These are phyloP conservation scores for Puccinia novopanici DNA, from an alignment of 1,284 basidiomycete species.

Conservation along the genomic window DNA sequence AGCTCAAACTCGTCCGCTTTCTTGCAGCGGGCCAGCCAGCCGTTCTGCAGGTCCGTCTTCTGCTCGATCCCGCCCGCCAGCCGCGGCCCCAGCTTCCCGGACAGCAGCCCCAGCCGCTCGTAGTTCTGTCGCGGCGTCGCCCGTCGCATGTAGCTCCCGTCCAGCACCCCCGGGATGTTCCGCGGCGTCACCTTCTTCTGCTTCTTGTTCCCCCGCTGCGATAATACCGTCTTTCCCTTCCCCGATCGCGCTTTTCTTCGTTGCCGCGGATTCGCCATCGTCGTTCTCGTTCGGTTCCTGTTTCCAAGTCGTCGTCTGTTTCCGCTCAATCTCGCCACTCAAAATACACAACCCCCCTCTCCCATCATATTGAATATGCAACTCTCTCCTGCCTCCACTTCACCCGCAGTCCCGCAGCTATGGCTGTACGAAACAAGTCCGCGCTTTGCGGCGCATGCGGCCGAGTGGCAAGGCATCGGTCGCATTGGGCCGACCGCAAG, in stretches of 20 bases:
- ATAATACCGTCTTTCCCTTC: constrained; percentile 3
- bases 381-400: too few species aligned
- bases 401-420: too few species aligned
- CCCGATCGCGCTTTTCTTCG: constrained; percentile 32
- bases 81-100: constrained; percentile 28
- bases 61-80: constrained; percentile 30
- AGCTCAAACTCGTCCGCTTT: constrained; percentile 26
- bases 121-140: constrained; percentile 35
- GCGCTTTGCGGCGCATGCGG: too few species aligned
- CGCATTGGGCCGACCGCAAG: too few species aligned
- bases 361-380: too few species aligned
- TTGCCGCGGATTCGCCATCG: constrained; percentile 44
- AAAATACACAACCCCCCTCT: too few species aligned
- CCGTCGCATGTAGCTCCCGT: background rate
- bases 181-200: constrained; percentile 32
- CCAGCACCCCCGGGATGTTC: constrained; percentile 4
- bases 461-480: too few species aligned
- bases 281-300: too few species aligned
- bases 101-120: constrained; percentile 17
- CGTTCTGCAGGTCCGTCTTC: constrained; percentile 18
- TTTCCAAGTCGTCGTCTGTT: too few species aligned
- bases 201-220: constrained; percentile 6
- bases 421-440: too few species aligned
- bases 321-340: too few species aligned
- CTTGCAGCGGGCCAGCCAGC: constrained; percentile 22